Base-by-base conservation (phyloP, 441 rosid genomes). In the Jatropha podagrica region DNA sequence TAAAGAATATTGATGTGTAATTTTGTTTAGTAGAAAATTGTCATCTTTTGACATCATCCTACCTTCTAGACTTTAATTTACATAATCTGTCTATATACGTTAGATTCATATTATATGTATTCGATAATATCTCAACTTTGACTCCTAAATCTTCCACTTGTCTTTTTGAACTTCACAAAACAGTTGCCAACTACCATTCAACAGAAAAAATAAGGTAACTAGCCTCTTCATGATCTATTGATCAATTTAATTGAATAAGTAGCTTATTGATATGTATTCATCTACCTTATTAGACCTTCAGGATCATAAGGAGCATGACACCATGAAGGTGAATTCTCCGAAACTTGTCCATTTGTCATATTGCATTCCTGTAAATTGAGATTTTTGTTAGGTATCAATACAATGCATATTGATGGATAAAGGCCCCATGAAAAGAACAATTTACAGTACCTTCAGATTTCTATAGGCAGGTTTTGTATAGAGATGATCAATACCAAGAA, bases 321-420 rank as follows among this genome's bases (percentile, higher is more conserved):
- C 84, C 84, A 81, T 37, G 84, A 69, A 72, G 84, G 79, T 13
- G 84, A 76, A 73, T 14, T 38, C 51, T 75, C 81, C 17, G 81
- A 70, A 64, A 81, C 72, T 7, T 63, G 73, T 54, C 77, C 77
- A 10, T 61, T 17, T 4, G 63, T 64, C 73, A 81, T 72, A 56
- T 78, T 76, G 55, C 81, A 81, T 41, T 73, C 84, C 84, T 81
- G 42, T 5, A 38, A 15, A 73, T 54, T 55, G 69, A 81, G 59
- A 51, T 59, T 38, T 49, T 65, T 61, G 37, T 56, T 32, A 55
- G 20, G 9, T 27, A 58, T 71, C 70, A 44, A n/a, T 15, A n/a
- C 15, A 44, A 42, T 66, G 9, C 49, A 32, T 18, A 46, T 5
- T 52, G 48, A 44, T 52, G 27, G 58, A 17, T 2, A 49, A 44